phyloP scores from a whole-genome alignment of 208 protist species.

The Acanthamoeba sp. region DNA sequence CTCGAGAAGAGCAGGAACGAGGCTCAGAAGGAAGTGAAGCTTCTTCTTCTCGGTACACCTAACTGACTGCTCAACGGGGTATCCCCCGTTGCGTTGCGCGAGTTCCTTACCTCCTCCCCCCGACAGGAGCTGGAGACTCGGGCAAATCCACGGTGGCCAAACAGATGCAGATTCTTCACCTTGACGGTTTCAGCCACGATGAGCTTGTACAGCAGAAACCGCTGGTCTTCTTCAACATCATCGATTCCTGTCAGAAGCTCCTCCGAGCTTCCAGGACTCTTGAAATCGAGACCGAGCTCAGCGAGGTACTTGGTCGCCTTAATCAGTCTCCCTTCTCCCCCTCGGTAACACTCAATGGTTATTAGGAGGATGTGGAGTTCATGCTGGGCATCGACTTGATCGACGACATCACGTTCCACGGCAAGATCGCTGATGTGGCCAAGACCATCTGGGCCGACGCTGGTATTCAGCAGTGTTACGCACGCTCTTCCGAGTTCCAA shows the following conservation, averaged over 20 bases:
- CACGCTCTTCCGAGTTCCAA: constrained; percentile 84
- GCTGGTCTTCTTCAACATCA: constrained; percentile 86
- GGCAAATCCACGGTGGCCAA: constrained; percentile 92
- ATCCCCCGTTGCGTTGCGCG: too few relatives aligned
- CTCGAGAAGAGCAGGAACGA: constrained; percentile 63
- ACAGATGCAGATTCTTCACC: constrained; percentile 91
- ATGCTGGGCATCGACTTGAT: background rate
- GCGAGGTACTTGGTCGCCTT: background rate
- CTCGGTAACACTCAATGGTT: too few relatives aligned
- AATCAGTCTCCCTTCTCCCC: background rate
- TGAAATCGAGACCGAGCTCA: background rate
- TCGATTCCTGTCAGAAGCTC: constrained; percentile 84
- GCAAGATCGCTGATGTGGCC: constrained; percentile 60
- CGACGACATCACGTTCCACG: background rate
- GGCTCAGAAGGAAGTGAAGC: constrained; percentile 76
- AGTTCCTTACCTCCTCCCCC: background rate
- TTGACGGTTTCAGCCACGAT: constrained; percentile 85
- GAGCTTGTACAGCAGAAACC: constrained; percentile 79
- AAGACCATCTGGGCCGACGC: constrained; percentile 84
- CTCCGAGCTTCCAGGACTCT: background rate
- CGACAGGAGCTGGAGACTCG: constrained; percentile 87
- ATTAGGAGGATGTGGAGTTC: background rate
- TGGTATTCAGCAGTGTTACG: constrained; percentile 85
- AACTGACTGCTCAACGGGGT: too few relatives aligned
- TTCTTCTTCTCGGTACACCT: constrained; percentile 75